A percentile compares a stretch with the other conserved stretches of the same genome.
Conservation (phyloP, 202 grass and related monocot species). For the Alloteropsis angusta region DNA sequence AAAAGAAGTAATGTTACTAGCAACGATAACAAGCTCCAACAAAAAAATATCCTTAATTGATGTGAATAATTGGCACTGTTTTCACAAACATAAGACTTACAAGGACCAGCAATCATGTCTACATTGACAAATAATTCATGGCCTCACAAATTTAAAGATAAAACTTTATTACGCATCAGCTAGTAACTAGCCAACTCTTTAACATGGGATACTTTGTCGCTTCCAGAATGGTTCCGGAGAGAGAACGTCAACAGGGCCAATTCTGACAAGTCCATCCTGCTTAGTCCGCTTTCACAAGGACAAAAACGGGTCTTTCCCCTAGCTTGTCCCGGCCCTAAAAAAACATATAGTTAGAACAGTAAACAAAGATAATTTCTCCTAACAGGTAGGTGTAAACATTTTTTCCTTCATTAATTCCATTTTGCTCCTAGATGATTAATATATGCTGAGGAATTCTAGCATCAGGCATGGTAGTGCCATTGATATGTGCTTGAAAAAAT, state of each 20-base stretch:
- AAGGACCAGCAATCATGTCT: background rate
- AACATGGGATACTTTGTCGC: background rate
- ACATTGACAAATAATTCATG: constrained; percentile 23
- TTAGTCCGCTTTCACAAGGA: constrained; percentile 58
- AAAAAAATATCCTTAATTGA: constrained; percentile 3
- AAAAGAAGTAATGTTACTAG: background rate
- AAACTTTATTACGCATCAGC: constrained; percentile 29
- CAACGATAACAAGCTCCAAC: constrained; percentile 9
- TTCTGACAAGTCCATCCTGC: background rate
- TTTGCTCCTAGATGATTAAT: background rate
- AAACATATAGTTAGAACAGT: constrained; percentile 13
- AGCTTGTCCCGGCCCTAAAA: constrained; percentile 73
- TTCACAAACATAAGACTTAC: constrained; percentile 24
- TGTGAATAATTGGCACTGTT: constrained; percentile 16
- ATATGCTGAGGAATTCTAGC: background rate
- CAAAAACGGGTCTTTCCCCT: constrained; percentile 53
- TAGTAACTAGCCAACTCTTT: constrained; percentile 12
- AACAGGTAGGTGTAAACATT: background rate
- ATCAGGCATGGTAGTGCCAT: background rate
- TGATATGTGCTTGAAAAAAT: background rate
- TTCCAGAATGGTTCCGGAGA: constrained; percentile 14
- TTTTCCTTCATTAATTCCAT: background rate
- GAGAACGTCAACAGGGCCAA: background rate
- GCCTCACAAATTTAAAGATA: constrained; percentile 22
- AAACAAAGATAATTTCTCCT: background rate